phyloP scores from a whole-genome alignment of 352 stramenopile genomes.

The Globisporangium nodosum region DNA sequence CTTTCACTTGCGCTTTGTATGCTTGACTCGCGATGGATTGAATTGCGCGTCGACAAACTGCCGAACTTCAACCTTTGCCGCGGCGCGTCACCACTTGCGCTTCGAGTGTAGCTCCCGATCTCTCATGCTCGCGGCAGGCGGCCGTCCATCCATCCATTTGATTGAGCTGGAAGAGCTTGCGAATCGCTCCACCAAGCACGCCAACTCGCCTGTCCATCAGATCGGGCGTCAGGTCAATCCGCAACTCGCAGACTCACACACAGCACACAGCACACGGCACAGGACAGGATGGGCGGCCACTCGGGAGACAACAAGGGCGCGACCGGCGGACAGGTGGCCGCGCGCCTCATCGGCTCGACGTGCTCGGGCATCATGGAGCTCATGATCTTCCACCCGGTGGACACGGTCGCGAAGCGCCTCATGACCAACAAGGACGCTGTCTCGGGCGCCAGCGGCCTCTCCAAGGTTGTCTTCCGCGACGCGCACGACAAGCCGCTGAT shows the following conservation, averaged over 20 bases:
- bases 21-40: background rate
- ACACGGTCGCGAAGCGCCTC: slow-evolving; percentile 93
- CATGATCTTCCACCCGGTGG: slow-evolving; percentile 93
- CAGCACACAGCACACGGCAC: slow-evolving; percentile 3
- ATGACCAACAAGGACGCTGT: slow-evolving; percentile 89
- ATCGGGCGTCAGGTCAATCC: slow-evolving; percentile 3
- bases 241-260: slow-evolving; percentile 12
- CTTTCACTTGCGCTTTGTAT: slow-evolving; percentile 6
- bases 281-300: slow-evolving; percentile 37
- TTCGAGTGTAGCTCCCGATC: slow-evolving; percentile 1
- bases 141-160: too few relatives aligned
- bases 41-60: background rate
- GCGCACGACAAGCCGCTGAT: slow-evolving; percentile 72
- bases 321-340: slow-evolving; percentile 45
- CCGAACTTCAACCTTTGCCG: background rate
- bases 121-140: background rate
- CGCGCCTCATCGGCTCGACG: slow-evolving; percentile 88
- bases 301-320: slow-evolving; percentile 34
- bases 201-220: background rate
- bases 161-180: background rate
- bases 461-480: slow-evolving; percentile 88
- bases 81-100: background rate
- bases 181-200: background rate
- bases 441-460: slow-evolving; percentile 42
- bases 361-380: slow-evolving; percentile 92